phyloP scores from a whole-genome alignment of 2,329 filamentous ascomycete genomes.

The Verticillium alfalfae region DNA sequence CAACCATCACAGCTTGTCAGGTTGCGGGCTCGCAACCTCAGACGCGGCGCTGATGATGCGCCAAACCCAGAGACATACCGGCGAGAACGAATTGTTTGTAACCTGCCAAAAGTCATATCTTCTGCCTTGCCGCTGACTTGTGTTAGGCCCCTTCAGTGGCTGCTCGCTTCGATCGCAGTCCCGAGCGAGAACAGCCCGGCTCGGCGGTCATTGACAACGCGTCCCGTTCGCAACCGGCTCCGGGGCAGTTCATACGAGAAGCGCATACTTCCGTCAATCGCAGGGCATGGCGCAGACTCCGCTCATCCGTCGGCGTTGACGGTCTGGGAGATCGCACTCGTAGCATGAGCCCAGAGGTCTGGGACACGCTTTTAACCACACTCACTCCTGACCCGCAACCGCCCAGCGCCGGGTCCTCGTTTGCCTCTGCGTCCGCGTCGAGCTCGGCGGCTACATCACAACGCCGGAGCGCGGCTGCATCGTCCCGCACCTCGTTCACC shows the following conservation, averaged over 20 bases:
- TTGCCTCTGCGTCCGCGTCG: slow-evolving; percentile 60
- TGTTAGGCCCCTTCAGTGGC: slow-evolving; percentile 8
- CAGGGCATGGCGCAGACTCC: background rate
- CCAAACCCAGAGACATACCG: background rate
- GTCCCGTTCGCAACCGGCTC: background rate
- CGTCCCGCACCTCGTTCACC: slow-evolving; percentile 42
- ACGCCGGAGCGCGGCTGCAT: slow-evolving; percentile 31
- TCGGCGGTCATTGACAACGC: background rate
- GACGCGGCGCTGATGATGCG: background rate
- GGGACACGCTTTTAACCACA: slow-evolving; percentile 77
- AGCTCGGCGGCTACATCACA: slow-evolving; percentile 32
- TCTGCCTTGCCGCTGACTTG: background rate
- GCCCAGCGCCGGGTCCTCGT: slow-evolving; percentile 77
- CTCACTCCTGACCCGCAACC: slow-evolving; percentile 76
- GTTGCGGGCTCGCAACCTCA: background rate
- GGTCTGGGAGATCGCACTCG: slow-evolving; percentile 80
- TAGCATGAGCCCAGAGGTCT: slow-evolving; percentile 72
- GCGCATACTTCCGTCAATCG: background rate
- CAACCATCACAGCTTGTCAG: background rate
- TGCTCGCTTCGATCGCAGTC: slow-evolving; percentile 12
- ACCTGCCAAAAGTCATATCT: too few species aligned
- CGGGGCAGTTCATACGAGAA: background rate
- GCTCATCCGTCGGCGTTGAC: slow-evolving; percentile 38
- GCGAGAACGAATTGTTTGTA: background rate
- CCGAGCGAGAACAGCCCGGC: background rate